phyloP scores from a whole-genome alignment of 768 basidiomycete species.

The Lyophyllum semitale region DNA sequence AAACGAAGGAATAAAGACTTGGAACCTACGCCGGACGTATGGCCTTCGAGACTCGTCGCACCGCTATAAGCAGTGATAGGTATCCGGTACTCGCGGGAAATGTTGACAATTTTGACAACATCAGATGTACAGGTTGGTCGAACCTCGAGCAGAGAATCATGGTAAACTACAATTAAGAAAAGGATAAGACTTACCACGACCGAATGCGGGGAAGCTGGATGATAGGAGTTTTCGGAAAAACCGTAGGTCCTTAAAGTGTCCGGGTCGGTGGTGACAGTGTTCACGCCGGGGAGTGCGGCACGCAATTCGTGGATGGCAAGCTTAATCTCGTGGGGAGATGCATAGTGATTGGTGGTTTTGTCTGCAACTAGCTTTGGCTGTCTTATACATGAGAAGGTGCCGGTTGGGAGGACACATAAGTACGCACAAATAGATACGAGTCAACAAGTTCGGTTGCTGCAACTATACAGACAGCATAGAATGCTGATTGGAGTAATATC shows the following conservation, averaged over 20 bases:
- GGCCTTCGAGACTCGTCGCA: slow-evolving; percentile 86
- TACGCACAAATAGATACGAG: slow-evolving; percentile 28
- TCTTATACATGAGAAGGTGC: background rate
- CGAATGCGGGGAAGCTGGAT: slow-evolving; percentile 57
- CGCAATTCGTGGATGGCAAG: slow-evolving; percentile 57
- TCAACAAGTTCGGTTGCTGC: slow-evolving; percentile 27
- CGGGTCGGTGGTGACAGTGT: slow-evolving; percentile 51
- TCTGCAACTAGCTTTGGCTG: slow-evolving; percentile 7
- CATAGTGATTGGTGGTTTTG: slow-evolving; percentile 35
- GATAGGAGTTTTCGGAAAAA: slow-evolving; percentile 71
- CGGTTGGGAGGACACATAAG: background rate
- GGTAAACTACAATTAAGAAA: background rate
- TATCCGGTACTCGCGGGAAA: slow-evolving; percentile 70
- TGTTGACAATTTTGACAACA: slow-evolving; percentile 77
- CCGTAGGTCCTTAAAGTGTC: slow-evolving; percentile 57
- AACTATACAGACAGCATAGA: slow-evolving; percentile 38
- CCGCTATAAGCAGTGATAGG: slow-evolving; percentile 85
- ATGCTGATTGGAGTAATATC: slow-evolving; percentile 34
- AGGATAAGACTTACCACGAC: slow-evolving; percentile 38
- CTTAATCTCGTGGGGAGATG: slow-evolving; percentile 45
- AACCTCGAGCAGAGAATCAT: slow-evolving; percentile 40
- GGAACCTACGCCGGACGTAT: slow-evolving; percentile 69
- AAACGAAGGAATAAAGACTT: slow-evolving; percentile 1
- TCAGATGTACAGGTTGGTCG: slow-evolving; percentile 73
- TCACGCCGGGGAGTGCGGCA: slow-evolving; percentile 43